These are phyloP conservation scores for Hypoxylon sp. DNA, from an alignment of 2,329 filamentous ascomycete species.

Conservation along the genomic window DNA sequence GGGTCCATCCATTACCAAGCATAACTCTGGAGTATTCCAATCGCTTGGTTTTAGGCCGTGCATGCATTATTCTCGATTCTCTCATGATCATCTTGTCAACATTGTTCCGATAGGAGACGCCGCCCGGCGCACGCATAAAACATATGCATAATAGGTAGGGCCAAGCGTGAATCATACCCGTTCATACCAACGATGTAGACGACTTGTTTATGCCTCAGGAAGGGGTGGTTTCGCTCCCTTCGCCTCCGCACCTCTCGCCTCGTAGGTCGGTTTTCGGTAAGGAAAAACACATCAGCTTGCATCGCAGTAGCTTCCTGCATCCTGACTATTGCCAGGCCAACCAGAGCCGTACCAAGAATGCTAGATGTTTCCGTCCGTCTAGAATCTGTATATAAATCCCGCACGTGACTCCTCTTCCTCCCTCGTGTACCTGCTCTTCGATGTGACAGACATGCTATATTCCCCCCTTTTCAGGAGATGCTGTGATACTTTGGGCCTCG, in stretches of 20 bases:
- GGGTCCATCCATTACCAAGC: constrained; percentile 24
- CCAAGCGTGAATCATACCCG: constrained; percentile 24
- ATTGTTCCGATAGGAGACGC: constrained; percentile 33
- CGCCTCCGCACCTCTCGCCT: constrained; percentile 23
- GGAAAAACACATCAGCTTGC: constrained; percentile 36
- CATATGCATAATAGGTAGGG: constrained; percentile 30
- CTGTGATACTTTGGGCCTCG: constrained; percentile 33
- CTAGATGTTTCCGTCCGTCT: constrained; percentile 3
- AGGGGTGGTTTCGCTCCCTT: constrained; percentile 13
- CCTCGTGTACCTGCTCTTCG: constrained; percentile 18
- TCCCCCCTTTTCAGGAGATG: constrained; percentile 12
- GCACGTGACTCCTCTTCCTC: constrained; percentile 28
- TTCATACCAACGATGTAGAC: constrained; percentile 31
- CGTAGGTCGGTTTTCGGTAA: constrained; percentile 13
- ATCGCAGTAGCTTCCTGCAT: constrained; percentile 29
- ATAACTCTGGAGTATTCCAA: constrained; percentile 23
- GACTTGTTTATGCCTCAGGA: constrained; percentile 23
- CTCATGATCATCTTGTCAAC: constrained; percentile 32
- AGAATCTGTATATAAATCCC: constrained; percentile 10
- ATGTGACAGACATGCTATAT: constrained; percentile 4
- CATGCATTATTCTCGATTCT: constrained; percentile 26
- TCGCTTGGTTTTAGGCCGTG: constrained; percentile 18
- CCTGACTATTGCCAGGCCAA: constrained; percentile 20
- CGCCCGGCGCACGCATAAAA: constrained; percentile 29
- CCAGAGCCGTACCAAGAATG: constrained; percentile 13